Percentiles rank a stretch among this genome's conserved stretches.
Conservation (phyloP, 2,329 filamentous ascomycete genomes). For the Westerdykella ornata region DNA sequence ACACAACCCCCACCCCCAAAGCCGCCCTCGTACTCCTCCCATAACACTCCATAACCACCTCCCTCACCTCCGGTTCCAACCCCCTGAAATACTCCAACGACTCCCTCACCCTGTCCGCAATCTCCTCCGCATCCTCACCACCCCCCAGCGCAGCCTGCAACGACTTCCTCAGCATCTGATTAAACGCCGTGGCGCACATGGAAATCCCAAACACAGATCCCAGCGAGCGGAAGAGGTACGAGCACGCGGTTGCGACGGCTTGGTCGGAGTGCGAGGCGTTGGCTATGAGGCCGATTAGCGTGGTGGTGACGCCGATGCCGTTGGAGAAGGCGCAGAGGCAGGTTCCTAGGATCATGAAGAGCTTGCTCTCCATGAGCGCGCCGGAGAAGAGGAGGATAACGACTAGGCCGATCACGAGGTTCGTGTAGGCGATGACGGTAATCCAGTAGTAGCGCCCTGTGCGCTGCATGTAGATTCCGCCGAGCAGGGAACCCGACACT, state of each 20-base stretch:
- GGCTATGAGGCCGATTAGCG: conserved; percentile 64
- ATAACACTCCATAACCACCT: conserved; percentile 61
- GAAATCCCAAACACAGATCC: conserved; percentile 61
- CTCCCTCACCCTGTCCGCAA: conserved; percentile 62
- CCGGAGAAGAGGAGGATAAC: conserved; percentile 55
- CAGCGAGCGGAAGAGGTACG: conserved; percentile 72
- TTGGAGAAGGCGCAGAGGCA: conserved; percentile 49
- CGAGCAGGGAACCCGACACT: conserved; percentile 58
- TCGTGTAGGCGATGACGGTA: conserved; percentile 52
- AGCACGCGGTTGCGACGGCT: conserved; percentile 70
- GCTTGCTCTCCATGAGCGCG: conserved; percentile 43
- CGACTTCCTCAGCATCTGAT: conserved; percentile 57
- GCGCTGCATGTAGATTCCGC: conserved; percentile 60
- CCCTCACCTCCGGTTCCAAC: conserved; percentile 54
- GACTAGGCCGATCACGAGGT: conserved; percentile 50
- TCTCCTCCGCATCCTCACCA: conserved; percentile 55
- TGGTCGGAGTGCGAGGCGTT: conserved; percentile 62
- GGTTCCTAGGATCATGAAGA: conserved; percentile 53
- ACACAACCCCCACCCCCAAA: conserved; percentile 45
- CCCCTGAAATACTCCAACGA: conserved; percentile 62
- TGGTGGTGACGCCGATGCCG: conserved; percentile 61
- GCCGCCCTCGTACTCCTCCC: conserved; percentile 50
- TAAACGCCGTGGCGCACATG: conserved; percentile 64
- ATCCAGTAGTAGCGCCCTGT: conserved; percentile 67
- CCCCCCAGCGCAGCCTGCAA: conserved; percentile 50